Conservation (phyloP, 768 basidiomycete genomes). For the Hemileccinum impolitum region DNA sequence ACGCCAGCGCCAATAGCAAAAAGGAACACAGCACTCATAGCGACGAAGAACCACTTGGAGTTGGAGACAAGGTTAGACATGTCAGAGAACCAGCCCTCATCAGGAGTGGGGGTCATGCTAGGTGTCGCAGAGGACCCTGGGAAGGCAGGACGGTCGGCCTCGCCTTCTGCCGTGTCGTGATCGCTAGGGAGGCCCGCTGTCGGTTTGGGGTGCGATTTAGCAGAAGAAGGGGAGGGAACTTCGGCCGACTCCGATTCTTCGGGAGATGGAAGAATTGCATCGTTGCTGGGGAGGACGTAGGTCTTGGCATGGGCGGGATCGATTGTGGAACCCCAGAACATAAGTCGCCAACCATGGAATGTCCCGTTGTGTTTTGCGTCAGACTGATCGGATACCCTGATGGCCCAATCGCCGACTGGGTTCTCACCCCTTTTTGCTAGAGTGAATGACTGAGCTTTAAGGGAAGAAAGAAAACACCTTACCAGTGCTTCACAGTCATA, state of each 20-base stretch:
- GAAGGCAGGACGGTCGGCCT: conserved; percentile 76
- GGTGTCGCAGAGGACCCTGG: conserved; percentile 35
- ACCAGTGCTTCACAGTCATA: conserved; percentile 99
- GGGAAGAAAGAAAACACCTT: conserved; percentile 7
- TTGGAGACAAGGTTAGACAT: conserved; percentile 69
- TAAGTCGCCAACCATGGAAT: conserved; percentile 90
- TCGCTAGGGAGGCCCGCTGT: conserved; percentile 86
- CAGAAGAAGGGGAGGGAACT: conserved; percentile 40
- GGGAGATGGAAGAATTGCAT: conserved; percentile 49
- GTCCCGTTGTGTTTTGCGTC: conserved; percentile 54
- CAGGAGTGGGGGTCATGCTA: conserved; percentile 56
- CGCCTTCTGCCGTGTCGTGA: conserved; percentile 75
- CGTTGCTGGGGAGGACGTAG: conserved; percentile 57
- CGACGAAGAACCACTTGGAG: conserved; percentile 89
- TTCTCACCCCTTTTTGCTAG: conserved; percentile 74
- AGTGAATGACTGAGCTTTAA: conserved; percentile 14
- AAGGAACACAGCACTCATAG: conserved; percentile 71
- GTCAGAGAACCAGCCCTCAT: conserved; percentile 83
- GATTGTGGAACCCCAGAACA: conserved; percentile 85
- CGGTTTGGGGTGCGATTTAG: conserved; percentile 75
- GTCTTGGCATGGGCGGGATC: conserved; percentile 64
- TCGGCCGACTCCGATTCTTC: conserved; percentile 39
- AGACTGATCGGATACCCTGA: conserved; percentile 78
- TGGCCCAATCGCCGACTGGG: conserved; percentile 86
- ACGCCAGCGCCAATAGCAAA: conserved; percentile 66